Conservation (phyloP, 768 basidiomycete species). For the Amanita pseudoporphyria region DNA sequence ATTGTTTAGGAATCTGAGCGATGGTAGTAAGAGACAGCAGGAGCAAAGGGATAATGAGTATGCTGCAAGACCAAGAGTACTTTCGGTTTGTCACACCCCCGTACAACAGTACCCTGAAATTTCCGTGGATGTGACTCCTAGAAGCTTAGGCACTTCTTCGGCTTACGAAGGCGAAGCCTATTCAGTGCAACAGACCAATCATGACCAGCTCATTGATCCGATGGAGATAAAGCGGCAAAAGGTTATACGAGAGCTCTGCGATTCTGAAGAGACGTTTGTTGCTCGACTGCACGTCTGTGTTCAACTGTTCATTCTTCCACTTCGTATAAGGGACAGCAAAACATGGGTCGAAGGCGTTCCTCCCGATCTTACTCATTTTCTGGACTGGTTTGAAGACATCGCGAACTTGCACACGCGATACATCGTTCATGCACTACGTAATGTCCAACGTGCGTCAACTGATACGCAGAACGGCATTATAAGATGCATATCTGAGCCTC, state of each 20-base stretch:
- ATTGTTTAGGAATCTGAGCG: conserved; percentile 32
- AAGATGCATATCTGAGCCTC: conserved; percentile 43
- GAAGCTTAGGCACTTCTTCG: not conserved
- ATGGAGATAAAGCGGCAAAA: conserved; percentile 12
- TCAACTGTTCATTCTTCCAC: conserved; percentile 65
- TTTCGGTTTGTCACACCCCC: not conserved
- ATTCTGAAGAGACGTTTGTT: conserved; percentile 64
- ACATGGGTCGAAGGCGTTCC: conserved; percentile 81
- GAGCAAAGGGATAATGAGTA: not conserved
- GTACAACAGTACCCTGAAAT: not conserved
- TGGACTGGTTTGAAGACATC: conserved; percentile 89
- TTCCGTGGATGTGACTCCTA: not conserved
- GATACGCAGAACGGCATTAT: conserved; percentile 32
- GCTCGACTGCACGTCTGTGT: conserved; percentile 55
- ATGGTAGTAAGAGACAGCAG: conserved; percentile 9
- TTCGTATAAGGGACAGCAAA: conserved; percentile 61
- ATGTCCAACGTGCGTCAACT: conserved; percentile 17
- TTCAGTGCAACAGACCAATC: not conserved
- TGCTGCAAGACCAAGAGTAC: not conserved
- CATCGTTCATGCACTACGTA: conserved; percentile 39
- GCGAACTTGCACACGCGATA: conserved; percentile 57
- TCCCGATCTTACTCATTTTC: conserved; percentile 51
- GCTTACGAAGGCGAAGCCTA: not conserved
- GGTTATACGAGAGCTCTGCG: conserved; percentile 53
- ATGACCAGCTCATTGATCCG: conserved; percentile 1